Evolutionary conservation across 768 basidiomycete genomes (phyloP).

Genomic region (Sporobolomyces phaffii): DNA sequence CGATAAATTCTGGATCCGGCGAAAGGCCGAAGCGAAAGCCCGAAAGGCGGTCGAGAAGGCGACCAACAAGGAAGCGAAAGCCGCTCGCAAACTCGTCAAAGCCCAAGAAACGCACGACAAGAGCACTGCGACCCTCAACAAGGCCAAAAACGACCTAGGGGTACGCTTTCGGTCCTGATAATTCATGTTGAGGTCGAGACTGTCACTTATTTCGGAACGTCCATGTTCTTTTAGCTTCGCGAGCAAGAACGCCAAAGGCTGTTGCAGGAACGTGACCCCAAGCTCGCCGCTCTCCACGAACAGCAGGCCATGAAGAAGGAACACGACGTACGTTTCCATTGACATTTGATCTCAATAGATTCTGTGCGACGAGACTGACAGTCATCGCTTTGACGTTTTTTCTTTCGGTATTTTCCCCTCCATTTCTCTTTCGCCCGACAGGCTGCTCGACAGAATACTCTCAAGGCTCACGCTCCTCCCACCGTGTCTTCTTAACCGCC

Average conservation of each 20-base stretch:
- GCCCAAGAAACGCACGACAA: slow-evolving; percentile 30
- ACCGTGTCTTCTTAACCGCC: not conserved
- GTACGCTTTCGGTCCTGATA: not conserved
- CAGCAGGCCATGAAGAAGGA: slow-evolving; percentile 1
- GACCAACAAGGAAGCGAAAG: slow-evolving; percentile 21
- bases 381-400: too few species aligned
- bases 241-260: slow-evolving; percentile 15
- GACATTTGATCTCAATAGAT: too few species aligned
- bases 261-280: not conserved
- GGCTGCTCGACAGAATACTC: slow-evolving; percentile 7
- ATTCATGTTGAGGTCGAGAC: too few species aligned
- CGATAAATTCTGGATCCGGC: not conserved
- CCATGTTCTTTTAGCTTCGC: not conserved
- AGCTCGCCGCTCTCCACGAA: slow-evolving; percentile 7
- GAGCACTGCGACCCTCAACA: slow-evolving; percentile 17
- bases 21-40: slow-evolving; percentile 23
- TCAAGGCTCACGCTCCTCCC: slow-evolving; percentile 4
- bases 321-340: slow-evolving; percentile 27
- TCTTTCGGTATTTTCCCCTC: not conserved
- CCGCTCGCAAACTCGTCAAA: slow-evolving; percentile 19
- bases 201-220: too few species aligned
- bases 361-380: too few species aligned
- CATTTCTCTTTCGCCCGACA: not conserved
- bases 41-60: slow-evolving; percentile 24
- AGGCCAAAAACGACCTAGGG: slow-evolving; percentile 23